A percentile compares a stretch with the other conserved stretches of the same genome.
Evolutionary conservation across 495 filamentous ascomycete species (phyloP).

Genomic region (Mytilinidion resinicola): DNA sequence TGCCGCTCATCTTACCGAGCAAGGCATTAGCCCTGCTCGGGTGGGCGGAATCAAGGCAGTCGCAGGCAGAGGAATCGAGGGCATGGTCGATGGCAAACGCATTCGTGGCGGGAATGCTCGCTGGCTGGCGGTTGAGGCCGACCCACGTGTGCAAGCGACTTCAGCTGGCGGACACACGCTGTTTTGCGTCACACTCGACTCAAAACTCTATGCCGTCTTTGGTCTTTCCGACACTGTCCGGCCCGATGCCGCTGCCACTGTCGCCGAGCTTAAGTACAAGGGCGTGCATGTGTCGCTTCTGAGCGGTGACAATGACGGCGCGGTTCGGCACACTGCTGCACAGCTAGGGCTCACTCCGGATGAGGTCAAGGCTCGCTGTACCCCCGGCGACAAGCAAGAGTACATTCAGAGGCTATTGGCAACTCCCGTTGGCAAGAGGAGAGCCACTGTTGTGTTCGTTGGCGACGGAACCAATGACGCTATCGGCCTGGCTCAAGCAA

Average conservation of each 20-base stretch:
- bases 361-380: conserved; percentile 48
- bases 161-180: conserved; percentile 46
- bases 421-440: background rate
- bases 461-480: conserved; percentile 82
- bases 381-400: conserved; percentile 55
- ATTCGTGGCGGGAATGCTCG: conserved; percentile 57
- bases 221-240: conserved; percentile 57
- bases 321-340: conserved; percentile 49
- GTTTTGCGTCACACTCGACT: conserved; percentile 56
- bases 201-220: conserved; percentile 48
- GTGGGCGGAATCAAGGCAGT: conserved; percentile 44
- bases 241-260: conserved; percentile 45
- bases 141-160: conserved; percentile 41
- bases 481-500: conserved; percentile 60
- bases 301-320: conserved; percentile 60
- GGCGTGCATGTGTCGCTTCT: conserved; percentile 55
- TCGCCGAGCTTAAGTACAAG: conserved; percentile 47
- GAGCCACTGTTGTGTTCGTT: conserved; percentile 52
- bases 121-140: conserved; percentile 46
- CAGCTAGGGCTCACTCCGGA: conserved; percentile 46
- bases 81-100: conserved; percentile 24
- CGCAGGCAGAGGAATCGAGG: conserved; percentile 48
- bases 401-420: conserved; percentile 52
- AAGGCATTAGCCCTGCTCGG: conserved; percentile 27
- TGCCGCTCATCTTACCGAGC: conserved; percentile 41